Percentiles rank a stretch among this genome's conserved stretches.
phyloP scores from a whole-genome alignment of 108 stramenopile genomes.

The Aureococcus anophagefferens region DNA sequence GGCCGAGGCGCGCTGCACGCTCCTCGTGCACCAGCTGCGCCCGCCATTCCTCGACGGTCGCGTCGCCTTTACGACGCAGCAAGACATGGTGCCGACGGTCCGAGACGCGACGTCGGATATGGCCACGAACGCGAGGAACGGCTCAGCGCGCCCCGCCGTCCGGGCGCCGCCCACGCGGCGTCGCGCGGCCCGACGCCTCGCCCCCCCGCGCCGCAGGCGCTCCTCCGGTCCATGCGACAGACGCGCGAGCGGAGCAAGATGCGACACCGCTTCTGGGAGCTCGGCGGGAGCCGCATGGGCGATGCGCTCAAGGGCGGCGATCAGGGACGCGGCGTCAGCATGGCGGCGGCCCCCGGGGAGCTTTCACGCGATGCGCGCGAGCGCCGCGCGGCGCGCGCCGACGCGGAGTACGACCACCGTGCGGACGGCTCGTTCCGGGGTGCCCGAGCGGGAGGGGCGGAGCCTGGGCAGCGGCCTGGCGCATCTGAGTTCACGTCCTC shows the following conservation, averaged over 20 bases:
- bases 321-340: neutral
- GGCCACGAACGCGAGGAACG: slow-evolving; percentile 78
- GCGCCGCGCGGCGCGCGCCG: slow-evolving; percentile 16
- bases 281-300: slow-evolving; percentile 91
- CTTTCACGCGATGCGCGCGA: neutral
- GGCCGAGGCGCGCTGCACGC: slow-evolving; percentile 56
- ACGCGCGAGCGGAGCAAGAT: slow-evolving; percentile 26
- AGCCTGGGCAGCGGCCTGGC: too few species aligned
- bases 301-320: slow-evolving; percentile 70
- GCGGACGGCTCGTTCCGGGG: neutral
- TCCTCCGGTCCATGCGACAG: neutral
- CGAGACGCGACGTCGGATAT: slow-evolving; percentile 75
- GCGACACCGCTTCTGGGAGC: slow-evolving; percentile 96
- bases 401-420: slow-evolving; percentile 24
- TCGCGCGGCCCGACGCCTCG: neutral
- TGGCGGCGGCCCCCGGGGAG: neutral
- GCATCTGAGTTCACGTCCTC: slow-evolving; percentile 69
- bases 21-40: slow-evolving; percentile 83
- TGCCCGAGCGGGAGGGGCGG: too few species aligned
- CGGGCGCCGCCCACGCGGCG: too few species aligned
- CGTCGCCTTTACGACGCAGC: slow-evolving; percentile 69
- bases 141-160: too few species aligned
- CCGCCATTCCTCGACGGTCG: slow-evolving; percentile 82
- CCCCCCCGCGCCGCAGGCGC: neutral
- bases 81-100: slow-evolving; percentile 73